These are phyloP conservation scores for Pestalotiopsis sp. DNA, from an alignment of 2,329 filamentous ascomycete genomes.

Conservation along the genomic window DNA sequence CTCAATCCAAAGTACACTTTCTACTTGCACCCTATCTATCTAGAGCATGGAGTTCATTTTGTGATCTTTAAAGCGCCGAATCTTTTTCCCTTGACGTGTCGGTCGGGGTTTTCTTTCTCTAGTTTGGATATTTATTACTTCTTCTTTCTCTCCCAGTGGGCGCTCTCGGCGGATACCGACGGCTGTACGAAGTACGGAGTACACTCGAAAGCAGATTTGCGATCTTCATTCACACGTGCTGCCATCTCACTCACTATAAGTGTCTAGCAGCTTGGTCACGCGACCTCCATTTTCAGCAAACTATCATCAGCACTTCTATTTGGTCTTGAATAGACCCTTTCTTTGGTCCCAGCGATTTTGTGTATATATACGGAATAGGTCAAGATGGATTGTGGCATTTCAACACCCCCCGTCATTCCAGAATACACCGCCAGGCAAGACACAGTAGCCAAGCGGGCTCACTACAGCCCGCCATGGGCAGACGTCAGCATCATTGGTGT, in stretches of 20 bases:
- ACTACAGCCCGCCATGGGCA: constrained; percentile 94
- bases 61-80: not conserved
- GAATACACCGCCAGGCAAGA: constrained; percentile 35
- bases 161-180: not conserved
- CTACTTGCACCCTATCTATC: not conserved
- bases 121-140: not conserved
- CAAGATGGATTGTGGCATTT: constrained; percentile 31
- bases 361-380: not conserved
- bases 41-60: not conserved
- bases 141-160: not conserved
- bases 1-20: not conserved
- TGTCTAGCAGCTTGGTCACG: not conserved
- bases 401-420: constrained; percentile 29
- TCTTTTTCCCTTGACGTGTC: not conserved
- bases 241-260: not conserved
- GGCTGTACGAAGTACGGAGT: not conserved
- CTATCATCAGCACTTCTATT: not conserved
- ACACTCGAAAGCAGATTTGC: not conserved
- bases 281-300: not conserved
- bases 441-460: constrained; percentile 61
- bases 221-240: not conserved
- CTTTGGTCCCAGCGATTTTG: not conserved
- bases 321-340: not conserved
- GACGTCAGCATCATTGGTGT: constrained; percentile 96
- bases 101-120: not conserved